Evolutionary conservation across 768 basidiomycete genomes (phyloP).

Genomic region (Xanthoconium purpureum): DNA sequence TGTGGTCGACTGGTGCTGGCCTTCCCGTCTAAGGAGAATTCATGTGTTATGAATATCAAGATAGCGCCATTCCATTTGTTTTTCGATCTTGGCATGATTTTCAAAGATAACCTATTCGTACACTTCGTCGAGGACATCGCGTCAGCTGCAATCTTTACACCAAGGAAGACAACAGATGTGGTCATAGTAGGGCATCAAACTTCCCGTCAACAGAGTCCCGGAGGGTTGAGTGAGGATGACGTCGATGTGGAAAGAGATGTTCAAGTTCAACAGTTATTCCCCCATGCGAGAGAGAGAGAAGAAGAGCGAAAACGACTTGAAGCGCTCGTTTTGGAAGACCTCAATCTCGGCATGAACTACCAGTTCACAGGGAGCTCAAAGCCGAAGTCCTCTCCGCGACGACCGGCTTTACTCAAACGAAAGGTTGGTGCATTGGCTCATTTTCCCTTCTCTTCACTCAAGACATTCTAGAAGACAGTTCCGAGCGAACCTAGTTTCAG

Average conservation of each 20-base stretch:
- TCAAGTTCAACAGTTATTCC: constrained; percentile 24
- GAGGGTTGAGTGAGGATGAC: constrained; percentile 12
- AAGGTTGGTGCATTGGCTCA: constrained; percentile 15
- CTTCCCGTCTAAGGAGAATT: neutral
- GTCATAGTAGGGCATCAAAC: neutral
- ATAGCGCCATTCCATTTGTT: constrained; percentile 73
- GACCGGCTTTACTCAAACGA: neutral
- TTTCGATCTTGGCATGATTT: constrained; percentile 54
- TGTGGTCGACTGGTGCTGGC: constrained; percentile 5
- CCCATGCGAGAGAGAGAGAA: constrained; percentile 28
- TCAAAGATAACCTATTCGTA: constrained; percentile 39
- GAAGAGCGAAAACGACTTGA: constrained; percentile 44
- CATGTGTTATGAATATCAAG: constrained; percentile 33
- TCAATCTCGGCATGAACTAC: constrained; percentile 53
- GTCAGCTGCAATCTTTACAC: constrained; percentile 15
- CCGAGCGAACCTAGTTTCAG: constrained; percentile 9
- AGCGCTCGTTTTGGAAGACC: constrained; percentile 54
- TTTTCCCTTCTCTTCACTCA: constrained; percentile 3
- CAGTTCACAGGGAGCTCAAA: constrained; percentile 14
- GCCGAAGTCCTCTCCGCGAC: constrained; percentile 6
- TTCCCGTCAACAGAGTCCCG: neutral
- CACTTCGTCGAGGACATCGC: constrained; percentile 48
- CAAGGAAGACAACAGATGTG: constrained; percentile 1
- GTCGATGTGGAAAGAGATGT: constrained; percentile 13
- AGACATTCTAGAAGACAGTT: constrained; percentile 7